Base-by-base conservation (phyloP, 805 yeast species). In the Myxozyma geophila region DNA sequence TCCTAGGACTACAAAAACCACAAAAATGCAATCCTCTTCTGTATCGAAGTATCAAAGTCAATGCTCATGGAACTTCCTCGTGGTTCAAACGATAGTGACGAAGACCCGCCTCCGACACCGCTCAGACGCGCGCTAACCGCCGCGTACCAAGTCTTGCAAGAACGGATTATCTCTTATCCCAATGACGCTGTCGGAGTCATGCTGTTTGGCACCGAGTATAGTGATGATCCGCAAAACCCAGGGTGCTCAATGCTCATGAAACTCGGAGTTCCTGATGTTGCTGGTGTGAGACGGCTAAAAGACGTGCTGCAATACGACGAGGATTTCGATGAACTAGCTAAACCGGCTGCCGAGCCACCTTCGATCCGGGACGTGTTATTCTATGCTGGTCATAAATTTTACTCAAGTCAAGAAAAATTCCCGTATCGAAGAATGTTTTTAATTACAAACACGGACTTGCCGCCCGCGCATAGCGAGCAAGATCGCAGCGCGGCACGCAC, bases 121-220 rank as follows among this genome's bases (percentile, higher is more conserved):
- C 64, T 71, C 1, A 55, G 64, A 9, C 51, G 61, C n/a, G 75
- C 77, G 10, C 69, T 92, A 17, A 79, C 79, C 13, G 81, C 88
- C 1, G 78, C 89, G 7, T 78, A 81, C 58, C 85, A 83, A n/a
- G 76, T 90, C 41, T 82, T 91, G 76, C 79, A 87, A 2, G 87
- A 85, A 54, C 77, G 90, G 62, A 84, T 88, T 1, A 84, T 88
- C 40, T 80, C 87, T 0, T 75, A 84, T 44, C 90, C 92, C 0
- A 79, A 80, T 51, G 87, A 93, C 1, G 92, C 90, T 0, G 78
- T 90, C 33, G 98, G 97, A 0, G 83, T 92, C 53, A 83, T 86
- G 83, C 71, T 82, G 83, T 74, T 70, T 67, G 57, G 77, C 59
- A 59, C 77, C 13, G 67, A 71, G 35, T 76, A 74, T 36, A 68